phyloP scores from a whole-genome alignment of 306 rosid species.

The Cercis canadensis region DNA sequence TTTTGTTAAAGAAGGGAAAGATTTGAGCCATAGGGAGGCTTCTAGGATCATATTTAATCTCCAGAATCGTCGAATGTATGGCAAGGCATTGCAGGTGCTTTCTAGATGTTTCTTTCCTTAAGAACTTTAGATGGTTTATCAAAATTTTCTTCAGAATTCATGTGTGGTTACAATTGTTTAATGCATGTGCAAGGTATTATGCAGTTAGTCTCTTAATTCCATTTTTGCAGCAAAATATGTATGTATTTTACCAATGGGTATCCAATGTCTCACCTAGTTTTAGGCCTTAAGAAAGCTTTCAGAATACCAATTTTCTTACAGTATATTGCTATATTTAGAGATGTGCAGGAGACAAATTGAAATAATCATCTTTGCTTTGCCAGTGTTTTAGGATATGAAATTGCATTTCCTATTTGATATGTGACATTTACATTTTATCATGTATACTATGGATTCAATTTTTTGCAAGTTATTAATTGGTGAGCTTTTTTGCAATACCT shows the following conservation, averaged over 20 bases:
- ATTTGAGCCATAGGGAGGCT: conserved; percentile 13
- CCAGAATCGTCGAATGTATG: conserved; percentile 24
- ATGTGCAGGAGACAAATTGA: background rate
- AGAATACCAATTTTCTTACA: background rate
- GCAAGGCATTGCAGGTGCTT: conserved; percentile 36
- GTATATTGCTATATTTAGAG: background rate
- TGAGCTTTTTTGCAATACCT: background rate
- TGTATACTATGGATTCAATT: background rate
- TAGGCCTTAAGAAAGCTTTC: background rate
- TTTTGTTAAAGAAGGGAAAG: conserved; percentile 17
- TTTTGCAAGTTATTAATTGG: background rate
- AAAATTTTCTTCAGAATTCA: background rate
- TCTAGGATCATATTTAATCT: conserved; percentile 8
- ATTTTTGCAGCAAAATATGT: background rate
- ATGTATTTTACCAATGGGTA: background rate
- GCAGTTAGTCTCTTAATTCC: background rate
- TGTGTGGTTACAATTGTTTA: background rate
- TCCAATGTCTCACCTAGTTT: background rate
- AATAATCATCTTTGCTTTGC: background rate
- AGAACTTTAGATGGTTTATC: background rate
- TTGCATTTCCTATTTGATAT: background rate
- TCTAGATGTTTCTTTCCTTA: background rate
- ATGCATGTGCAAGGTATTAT: background rate
- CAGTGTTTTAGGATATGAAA: background rate
- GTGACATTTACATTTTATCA: background rate